Evolutionary conservation across 495 filamentous ascomycete species (phyloP).

Genomic region (Saxophila tyrrhenica): DNA sequence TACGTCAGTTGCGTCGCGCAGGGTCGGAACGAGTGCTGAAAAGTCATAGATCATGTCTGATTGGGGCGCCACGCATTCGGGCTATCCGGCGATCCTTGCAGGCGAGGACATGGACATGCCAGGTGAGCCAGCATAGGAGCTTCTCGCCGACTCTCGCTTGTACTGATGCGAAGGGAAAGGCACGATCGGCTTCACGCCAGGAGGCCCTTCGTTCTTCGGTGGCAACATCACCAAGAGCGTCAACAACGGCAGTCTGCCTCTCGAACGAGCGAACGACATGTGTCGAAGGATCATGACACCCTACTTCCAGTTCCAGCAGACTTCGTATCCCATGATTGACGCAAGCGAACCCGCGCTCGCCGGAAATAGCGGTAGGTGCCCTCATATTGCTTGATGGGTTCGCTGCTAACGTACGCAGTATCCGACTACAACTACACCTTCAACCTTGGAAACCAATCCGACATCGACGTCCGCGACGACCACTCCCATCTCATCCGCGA

Average conservation of each 20-base stretch:
- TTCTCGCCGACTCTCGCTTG: too few species aligned
- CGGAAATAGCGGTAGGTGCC: background rate
- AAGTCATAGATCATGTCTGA: constrained; percentile 22
- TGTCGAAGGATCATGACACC: constrained; percentile 27
- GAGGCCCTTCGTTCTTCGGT: constrained; percentile 21
- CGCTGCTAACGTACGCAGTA: background rate
- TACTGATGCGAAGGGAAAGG: constrained; percentile 10
- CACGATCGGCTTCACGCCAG: constrained; percentile 16
- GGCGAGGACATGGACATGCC: constrained; percentile 30
- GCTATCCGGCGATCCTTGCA: constrained; percentile 16
- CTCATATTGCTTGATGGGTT: background rate
- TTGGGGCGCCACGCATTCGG: constrained; percentile 23
- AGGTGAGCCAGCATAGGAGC: background rate
- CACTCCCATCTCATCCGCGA: constrained; percentile 41
- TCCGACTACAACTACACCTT: constrained; percentile 18
- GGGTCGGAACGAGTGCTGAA: background rate
- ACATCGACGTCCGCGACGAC: constrained; percentile 39
- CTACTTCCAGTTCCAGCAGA: constrained; percentile 25
- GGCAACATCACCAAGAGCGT: constrained; percentile 23
- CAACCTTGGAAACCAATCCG: constrained; percentile 11
- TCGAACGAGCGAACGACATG: constrained; percentile 26
- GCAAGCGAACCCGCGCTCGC: constrained; percentile 6
- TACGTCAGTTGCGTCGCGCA: background rate
- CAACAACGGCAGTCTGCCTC: constrained; percentile 24
- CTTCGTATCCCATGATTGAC: constrained; percentile 21